A percentile compares a stretch with the other conserved stretches of the same genome.
These are phyloP conservation scores for Monascus purpureus DNA, from an alignment of 495 filamentous ascomycete genomes.

Conservation along the genomic window DNA sequence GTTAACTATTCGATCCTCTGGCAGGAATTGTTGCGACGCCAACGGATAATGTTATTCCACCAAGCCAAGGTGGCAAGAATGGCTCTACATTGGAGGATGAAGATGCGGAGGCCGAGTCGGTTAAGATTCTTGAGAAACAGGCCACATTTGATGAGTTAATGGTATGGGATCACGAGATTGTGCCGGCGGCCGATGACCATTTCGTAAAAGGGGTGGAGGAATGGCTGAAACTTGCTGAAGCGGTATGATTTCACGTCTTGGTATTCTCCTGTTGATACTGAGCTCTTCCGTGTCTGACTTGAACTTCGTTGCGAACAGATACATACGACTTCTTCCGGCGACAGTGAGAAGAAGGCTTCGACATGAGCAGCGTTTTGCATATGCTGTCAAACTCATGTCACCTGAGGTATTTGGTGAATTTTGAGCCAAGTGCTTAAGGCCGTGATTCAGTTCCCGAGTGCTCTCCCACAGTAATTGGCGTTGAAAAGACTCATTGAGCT, in stretches of 20 bases:
- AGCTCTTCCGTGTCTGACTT: neutral
- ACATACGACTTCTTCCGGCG: constrained; percentile 10
- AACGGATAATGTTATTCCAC: constrained; percentile 19
- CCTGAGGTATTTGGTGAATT: too few species aligned
- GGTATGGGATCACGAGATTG: constrained; percentile 72
- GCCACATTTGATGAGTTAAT: constrained; percentile 62
- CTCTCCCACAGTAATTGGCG: too few species aligned
- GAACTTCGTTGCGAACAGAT: constrained; percentile 14
- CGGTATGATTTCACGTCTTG: constrained; percentile 20
- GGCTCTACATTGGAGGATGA: constrained; percentile 32
- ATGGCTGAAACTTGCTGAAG: constrained; percentile 68
- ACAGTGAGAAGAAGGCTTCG: constrained; percentile 3
- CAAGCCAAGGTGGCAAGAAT: constrained; percentile 14
- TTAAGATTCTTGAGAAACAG: constrained; percentile 47
- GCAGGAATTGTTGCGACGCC: constrained; percentile 26
- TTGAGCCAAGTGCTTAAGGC: too few species aligned
- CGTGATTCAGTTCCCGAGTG: too few species aligned
- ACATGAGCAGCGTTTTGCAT: neutral
- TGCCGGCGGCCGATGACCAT: constrained; percentile 52
- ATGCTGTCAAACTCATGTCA: too few species aligned
- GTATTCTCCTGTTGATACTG: neutral
- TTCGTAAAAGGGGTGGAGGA: constrained; percentile 64
- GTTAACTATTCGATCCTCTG: too few species aligned
- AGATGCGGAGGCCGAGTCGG: constrained; percentile 25
- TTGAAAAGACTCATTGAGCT: too few species aligned